Conservation (phyloP, 306 rosid species). For the Prunus mume region DNA sequence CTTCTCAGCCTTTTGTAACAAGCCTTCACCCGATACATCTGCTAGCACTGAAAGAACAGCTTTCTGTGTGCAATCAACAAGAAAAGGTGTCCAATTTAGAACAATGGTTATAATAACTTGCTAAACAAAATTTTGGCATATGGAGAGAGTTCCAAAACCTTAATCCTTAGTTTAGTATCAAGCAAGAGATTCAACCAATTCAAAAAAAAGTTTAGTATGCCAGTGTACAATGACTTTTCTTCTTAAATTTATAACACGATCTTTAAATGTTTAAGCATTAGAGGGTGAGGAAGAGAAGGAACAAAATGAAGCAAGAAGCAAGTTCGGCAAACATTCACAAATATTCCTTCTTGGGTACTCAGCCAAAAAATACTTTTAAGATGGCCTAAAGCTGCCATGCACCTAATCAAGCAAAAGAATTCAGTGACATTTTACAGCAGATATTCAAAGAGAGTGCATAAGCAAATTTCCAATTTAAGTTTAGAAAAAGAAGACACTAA, state of each 20-base stretch:
- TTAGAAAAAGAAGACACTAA: too few species aligned
- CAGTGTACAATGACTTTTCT: too few species aligned
- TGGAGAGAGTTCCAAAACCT: background rate
- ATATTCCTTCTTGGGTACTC: background rate
- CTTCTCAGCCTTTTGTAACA: slow-evolving; percentile 54
- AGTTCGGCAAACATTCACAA: background rate
- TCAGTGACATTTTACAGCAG: background rate
- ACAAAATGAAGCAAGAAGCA: too few species aligned
- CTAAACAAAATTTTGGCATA: slow-evolving; percentile 1
- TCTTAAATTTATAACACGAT: too few species aligned
- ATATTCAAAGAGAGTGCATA: background rate
- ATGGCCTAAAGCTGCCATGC: background rate
- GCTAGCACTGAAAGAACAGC: slow-evolving; percentile 89
- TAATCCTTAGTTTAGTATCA: background rate
- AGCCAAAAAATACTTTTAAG: background rate
- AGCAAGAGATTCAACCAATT: too few species aligned
- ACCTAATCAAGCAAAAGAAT: background rate
- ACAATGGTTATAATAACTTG: slow-evolving; percentile 11
- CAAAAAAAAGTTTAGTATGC: too few species aligned
- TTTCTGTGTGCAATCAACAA: slow-evolving; percentile 70
- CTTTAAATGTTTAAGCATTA: too few species aligned
- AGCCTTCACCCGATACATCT: slow-evolving; percentile 45
- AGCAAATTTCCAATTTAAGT: too few species aligned
- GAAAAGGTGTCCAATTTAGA: slow-evolving; percentile 32
- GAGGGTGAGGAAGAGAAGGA: background rate